phyloP scores from a whole-genome alignment of 2,329 filamentous ascomycete species.

The Trichophyton simii region DNA sequence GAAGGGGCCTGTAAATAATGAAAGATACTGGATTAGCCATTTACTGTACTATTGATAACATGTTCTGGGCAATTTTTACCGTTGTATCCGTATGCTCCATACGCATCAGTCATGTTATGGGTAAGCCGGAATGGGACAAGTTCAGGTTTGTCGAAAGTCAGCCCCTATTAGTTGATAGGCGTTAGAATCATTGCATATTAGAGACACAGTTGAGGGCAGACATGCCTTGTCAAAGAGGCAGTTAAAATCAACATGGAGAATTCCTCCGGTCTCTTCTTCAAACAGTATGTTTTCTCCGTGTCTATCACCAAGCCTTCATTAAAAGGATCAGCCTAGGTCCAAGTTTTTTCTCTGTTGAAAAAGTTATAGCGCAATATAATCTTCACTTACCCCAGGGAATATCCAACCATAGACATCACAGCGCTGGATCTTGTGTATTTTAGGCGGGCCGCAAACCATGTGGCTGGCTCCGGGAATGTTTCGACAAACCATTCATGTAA shows the following conservation, averaged over 20 bases:
- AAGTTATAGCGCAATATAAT: neutral
- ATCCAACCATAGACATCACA: conserved; percentile 99
- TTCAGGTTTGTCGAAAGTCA: conserved; percentile 90
- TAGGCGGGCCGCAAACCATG: conserved; percentile 81
- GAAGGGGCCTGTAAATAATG: conserved; percentile 51
- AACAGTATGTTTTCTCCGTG: conserved; percentile 96
- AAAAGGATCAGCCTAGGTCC: neutral
- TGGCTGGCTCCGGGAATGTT: conserved; percentile 81
- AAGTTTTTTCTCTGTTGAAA: neutral
- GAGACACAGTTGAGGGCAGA: neutral
- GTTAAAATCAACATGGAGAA: conserved; percentile 98
- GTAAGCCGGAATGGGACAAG: conserved; percentile 91
- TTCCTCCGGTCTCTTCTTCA: conserved; percentile 82
- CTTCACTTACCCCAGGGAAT: conserved; percentile 55
- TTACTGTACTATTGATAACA: neutral
- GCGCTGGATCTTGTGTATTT: conserved; percentile 87
- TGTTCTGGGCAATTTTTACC: conserved; percentile 26
- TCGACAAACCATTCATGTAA: conserved; percentile 93
- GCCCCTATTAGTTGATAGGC: conserved; percentile 37
- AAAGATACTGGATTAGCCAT: neutral
- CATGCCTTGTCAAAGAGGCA: conserved; percentile 83
- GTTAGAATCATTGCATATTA: neutral
- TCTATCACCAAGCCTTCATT: conserved; percentile 62
- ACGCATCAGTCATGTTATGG: conserved; percentile 96
- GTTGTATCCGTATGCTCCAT: conserved; percentile 89